Conservation (phyloP, 2,329 filamentous ascomycete species). For the Verticillium zaregamsianum region DNA sequence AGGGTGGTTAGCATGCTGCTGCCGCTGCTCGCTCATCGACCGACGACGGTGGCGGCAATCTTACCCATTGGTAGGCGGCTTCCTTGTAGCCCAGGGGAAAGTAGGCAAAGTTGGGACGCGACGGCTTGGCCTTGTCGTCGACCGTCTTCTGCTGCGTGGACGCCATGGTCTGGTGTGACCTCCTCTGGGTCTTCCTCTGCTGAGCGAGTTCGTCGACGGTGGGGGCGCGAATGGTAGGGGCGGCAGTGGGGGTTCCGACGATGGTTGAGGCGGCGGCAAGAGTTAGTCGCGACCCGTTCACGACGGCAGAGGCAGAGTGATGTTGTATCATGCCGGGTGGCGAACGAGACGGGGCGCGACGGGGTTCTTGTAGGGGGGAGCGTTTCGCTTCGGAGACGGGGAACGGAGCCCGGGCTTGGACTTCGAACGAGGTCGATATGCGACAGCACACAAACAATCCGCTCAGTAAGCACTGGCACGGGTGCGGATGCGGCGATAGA, state of each 20-base stretch:
- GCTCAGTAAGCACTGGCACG: background rate
- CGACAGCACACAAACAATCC: background rate
- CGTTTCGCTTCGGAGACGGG: background rate
- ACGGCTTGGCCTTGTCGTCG: conserved; percentile 5
- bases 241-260: background rate
- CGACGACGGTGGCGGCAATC: conserved; percentile 23
- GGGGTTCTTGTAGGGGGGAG: background rate
- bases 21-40: background rate
- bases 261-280: conserved; percentile 23
- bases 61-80: conserved; percentile 84
- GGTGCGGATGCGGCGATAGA: background rate
- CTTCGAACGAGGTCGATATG: background rate
- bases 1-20: conserved; percentile 7
- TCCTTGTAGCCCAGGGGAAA: conserved; percentile 93
- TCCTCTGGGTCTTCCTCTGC: conserved; percentile 7
- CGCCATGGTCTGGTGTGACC: conserved; percentile 12
- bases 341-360: background rate
- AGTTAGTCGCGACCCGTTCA: conserved; percentile 37
- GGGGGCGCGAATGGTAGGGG: conserved; percentile 4
- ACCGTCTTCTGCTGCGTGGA: conserved; percentile 3
- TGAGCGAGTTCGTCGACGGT: conserved; percentile 5
- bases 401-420: background rate
- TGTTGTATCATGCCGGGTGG: conserved; percentile 40
- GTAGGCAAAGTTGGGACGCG: conserved; percentile 33
- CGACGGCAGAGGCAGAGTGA: conserved; percentile 31